Percentiles rank a stretch among this genome's conserved stretches.
These are phyloP conservation scores for Fusarium begoniae DNA, from an alignment of 2,329 filamentous ascomycete species.

Conservation along the genomic window DNA sequence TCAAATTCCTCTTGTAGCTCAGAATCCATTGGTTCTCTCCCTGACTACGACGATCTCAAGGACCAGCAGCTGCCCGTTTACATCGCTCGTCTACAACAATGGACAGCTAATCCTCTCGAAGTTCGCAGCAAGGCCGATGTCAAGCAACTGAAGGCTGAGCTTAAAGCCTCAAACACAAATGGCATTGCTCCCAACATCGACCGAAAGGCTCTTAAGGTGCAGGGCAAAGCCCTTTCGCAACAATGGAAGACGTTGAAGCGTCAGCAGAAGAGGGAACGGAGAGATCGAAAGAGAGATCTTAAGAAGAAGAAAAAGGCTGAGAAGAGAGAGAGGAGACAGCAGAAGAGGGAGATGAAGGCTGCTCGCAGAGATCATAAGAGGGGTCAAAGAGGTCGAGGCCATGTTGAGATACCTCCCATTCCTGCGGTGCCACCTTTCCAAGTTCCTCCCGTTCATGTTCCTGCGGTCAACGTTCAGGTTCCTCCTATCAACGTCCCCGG, in stretches of 20 bases:
- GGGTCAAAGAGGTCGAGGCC: constrained; percentile 16
- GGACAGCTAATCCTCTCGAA: constrained; percentile 61
- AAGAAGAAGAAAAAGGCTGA: constrained; percentile 45
- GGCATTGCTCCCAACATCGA: constrained; percentile 18
- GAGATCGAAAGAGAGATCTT: constrained; percentile 45
- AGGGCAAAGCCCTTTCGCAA: constrained; percentile 56
- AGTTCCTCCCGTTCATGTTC: not conserved
- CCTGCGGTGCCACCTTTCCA: constrained; percentile 8
- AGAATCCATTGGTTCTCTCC: constrained; percentile 60
- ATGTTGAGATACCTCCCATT: constrained; percentile 3
- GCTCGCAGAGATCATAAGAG: constrained; percentile 45
- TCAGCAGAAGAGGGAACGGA: constrained; percentile 43
- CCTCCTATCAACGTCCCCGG: not conserved
- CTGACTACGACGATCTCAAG: constrained; percentile 60
- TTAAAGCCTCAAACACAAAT: constrained; percentile 51
- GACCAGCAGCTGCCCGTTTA: constrained; percentile 60
- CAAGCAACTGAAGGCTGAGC: constrained; percentile 52
- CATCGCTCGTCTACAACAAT: constrained; percentile 55
- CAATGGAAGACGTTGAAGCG: constrained; percentile 52
- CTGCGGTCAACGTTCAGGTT: not conserved
- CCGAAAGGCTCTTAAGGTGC: constrained; percentile 50
- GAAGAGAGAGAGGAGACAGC: constrained; percentile 46
- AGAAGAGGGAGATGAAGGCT: constrained; percentile 44
- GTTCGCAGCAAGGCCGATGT: constrained; percentile 58
- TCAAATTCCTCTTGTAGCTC: constrained; percentile 46